Evolutionary conservation across 2,329 filamentous ascomycete species (phyloP).

Genomic region (Taxawa tesnikishii): DNA sequence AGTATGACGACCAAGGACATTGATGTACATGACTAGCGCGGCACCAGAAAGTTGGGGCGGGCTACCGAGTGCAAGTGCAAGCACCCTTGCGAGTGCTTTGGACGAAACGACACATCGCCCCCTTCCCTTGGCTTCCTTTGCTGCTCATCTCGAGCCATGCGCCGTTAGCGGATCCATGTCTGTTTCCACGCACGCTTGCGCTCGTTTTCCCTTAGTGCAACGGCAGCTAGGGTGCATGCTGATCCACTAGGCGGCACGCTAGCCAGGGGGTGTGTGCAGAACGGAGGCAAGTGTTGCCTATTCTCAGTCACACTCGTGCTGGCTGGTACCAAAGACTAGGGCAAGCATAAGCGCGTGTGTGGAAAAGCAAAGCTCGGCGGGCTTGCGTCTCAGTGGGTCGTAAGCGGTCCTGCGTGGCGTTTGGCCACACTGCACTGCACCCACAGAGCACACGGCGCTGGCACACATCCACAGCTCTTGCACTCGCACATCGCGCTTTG

Average conservation of each 20-base stretch:
- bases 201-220: not conserved
- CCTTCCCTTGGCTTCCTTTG: not conserved
- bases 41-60: not conserved
- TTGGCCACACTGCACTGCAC: not conserved
- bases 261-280: conserved; percentile 5
- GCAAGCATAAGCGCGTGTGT: conserved; percentile 6
- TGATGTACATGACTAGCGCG: not conserved
- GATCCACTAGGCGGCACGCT: too few relatives aligned
- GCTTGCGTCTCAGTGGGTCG: not conserved
- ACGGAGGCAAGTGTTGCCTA: conserved; percentile 6
- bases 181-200: not conserved
- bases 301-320: conserved; percentile 6
- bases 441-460: not conserved
- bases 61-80: not conserved
- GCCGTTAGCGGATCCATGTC: not conserved
- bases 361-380: conserved; percentile 5
- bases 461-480: not conserved
- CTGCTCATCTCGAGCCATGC: not conserved
- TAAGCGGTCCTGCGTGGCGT: not conserved
- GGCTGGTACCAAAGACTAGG: conserved; percentile 2
- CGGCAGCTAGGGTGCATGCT: conserved; percentile 3
- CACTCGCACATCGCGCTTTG: conserved; percentile 2
- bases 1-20: not conserved
- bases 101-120: not conserved
- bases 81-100: not conserved